A percentile compares a stretch with the other conserved stretches of the same genome.
Conservation (phyloP, 768 basidiomycete species). For the Termitomyces eurrhizus region DNA sequence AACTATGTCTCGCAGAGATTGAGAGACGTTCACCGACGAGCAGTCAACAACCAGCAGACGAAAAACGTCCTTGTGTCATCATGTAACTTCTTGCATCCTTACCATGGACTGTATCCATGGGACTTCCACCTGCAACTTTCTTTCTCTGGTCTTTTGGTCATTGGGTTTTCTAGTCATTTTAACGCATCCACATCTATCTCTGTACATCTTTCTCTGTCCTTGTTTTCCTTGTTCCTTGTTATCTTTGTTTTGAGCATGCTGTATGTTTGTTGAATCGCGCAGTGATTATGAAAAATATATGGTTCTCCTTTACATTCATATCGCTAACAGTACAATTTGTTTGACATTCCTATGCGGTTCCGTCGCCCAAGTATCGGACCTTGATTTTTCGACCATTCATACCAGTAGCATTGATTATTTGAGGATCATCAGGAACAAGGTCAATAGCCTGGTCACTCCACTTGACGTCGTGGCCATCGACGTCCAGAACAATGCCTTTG, state of each 20-base stretch:
- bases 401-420: conserved; percentile 61
- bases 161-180: not conserved
- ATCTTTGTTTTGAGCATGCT: conserved; percentile 1
- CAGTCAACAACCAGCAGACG: conserved; percentile 36
- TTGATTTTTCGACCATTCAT: conserved; percentile 63
- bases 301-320: not conserved
- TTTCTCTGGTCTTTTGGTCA: conserved; percentile 8
- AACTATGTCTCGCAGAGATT: conserved; percentile 75
- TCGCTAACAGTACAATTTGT: not conserved
- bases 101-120: not conserved
- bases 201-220: conserved; percentile 8
- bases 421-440: conserved; percentile 81
- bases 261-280: not conserved
- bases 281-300: not conserved
- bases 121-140: not conserved
- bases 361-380: conserved; percentile 73
- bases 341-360: conserved; percentile 44
- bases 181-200: not conserved
- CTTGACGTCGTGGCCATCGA: conserved; percentile 62
- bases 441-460: conserved; percentile 94
- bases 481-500: conserved; percentile 85
- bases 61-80: conserved; percentile 40
- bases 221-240: not conserved
- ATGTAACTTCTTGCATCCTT: conserved; percentile 37
- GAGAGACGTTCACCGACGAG: conserved; percentile 55